Evolutionary conservation across 805 yeast species (phyloP), one percentile per base, ranked within the genome.

Genomic region (Candida andamanensis): DNA sequence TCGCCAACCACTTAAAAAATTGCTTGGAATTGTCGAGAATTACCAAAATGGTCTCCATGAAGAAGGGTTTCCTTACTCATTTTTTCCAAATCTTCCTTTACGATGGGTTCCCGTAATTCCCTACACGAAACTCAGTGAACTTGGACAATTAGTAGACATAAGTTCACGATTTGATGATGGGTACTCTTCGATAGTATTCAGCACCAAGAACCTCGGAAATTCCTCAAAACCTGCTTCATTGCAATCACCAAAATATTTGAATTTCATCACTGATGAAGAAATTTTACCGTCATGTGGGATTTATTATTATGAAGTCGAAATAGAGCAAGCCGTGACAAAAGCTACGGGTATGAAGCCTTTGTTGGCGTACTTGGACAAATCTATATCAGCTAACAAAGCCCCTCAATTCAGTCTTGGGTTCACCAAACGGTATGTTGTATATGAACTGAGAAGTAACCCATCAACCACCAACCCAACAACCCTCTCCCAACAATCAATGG

Each of bases 61-160:
- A n/a, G n/a, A n/a, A n/a, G n/a, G n/a, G n/a, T n/a, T n/a, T n/a
- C n/a, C n/a, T n/a, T n/a, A n/a, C n/a, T n/a, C n/a, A n/a, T n/a
- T n/a, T n/a, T n/a, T n/a, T n/a, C n/a, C n/a, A n/a, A 49, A 57
- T 0, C 49, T 64, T 22, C 70, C 70, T 1, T 42, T 56, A 33
- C 54, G 59, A 13, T 64, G 72, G 70, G 46, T 51, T 2, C 67
- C 70, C 6, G 38, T 65, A n/a, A 46, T 58, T 8, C 48, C 58
- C 4, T 49, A 41, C 11, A 43, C 49, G n/a, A n/a, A 8, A 19
- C 8, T 41, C 45, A n/a, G n/a, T n/a, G n/a, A n/a, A n/a, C n/a
- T n/a, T n/a, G n/a, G n/a, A n/a, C n/a, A n/a, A n/a, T 30, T n/a
- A 22, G 19, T 20, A 8, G 12, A 6, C n/a, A n/a, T n/a, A n/a